Evolutionary conservation across 2,329 filamentous ascomycete genomes (phyloP).

Genomic region (Talaromyces sp.): DNA sequence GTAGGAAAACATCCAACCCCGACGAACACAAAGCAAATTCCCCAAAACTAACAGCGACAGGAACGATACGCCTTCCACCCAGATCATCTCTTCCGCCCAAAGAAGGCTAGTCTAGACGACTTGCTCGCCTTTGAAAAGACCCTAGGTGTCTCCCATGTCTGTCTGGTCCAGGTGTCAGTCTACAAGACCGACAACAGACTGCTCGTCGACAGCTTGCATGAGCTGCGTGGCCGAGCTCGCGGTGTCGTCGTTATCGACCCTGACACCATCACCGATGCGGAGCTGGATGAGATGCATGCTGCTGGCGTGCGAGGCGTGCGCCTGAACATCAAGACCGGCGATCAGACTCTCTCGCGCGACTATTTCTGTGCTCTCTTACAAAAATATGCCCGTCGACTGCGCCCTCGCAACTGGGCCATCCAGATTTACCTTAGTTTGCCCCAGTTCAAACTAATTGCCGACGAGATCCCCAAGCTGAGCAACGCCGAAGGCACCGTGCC

Average conservation of each 20-base stretch:
- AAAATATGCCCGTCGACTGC: not conserved
- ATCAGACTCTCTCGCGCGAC: not conserved
- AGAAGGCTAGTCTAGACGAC: constrained; percentile 6
- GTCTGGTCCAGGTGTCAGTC: constrained; percentile 55
- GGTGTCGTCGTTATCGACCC: constrained; percentile 56
- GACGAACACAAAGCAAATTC: not conserved
- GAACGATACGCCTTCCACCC: constrained; percentile 4
- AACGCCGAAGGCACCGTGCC: not conserved
- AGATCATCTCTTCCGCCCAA: constrained; percentile 3
- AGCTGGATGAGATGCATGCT: constrained; percentile 50
- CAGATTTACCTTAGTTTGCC: constrained; percentile 2
- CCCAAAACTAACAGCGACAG: not conserved
- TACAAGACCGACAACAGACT: constrained; percentile 59
- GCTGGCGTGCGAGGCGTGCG: constrained; percentile 56
- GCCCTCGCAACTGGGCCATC: constrained; percentile 1
- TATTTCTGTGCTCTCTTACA: not conserved
- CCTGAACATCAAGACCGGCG: constrained; percentile 44
- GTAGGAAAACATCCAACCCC: not conserved
- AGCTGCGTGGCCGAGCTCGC: constrained; percentile 38
- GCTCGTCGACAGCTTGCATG: constrained; percentile 49
- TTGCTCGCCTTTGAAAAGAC: constrained; percentile 6
- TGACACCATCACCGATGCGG: constrained; percentile 27
- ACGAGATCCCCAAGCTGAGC: not conserved
- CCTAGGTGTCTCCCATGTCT: constrained; percentile 4
- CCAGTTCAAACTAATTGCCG: not conserved